Base-by-base conservation (phyloP, 768 basidiomycete genomes). In the Austroboletus eburneus region DNA sequence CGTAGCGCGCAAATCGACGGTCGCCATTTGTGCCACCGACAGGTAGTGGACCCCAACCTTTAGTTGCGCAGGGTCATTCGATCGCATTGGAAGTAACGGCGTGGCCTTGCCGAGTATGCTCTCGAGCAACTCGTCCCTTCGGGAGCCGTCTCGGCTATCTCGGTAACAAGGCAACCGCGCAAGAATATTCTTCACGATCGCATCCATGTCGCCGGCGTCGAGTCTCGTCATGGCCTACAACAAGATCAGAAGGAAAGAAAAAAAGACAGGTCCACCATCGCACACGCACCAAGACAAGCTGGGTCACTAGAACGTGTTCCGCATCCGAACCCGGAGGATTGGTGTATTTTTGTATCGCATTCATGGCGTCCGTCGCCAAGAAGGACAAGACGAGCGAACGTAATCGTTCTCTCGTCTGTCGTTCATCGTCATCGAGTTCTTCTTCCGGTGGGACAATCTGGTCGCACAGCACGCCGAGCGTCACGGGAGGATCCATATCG, bases 391-490 rank as follows among this genome's bases (percentile, higher is more conserved):
- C 85, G 20, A 85, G 70, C 2, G 70, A 69, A 47, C 81, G 73
- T 18, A 86, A 63, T 25, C 73, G 74, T 52, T 79, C 77, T 39
- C 83, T 74, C 38, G 78, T 78, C 16, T 60, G 67, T 58, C 70
- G 69, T 51, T 84, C 83, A 35, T 81, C 81, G 20, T 81, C 79
- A 42, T 83, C 80, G 56, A 70, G 52, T 12, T 69, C 59, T 22
- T 78, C 79, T 39, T 76, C 75, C 1, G 68, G 58, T 2, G 78
- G 77, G 3, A 74, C 59, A 29, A 85, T 68, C 58, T 87, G 85
- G 57, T 87, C 86, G 56, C 77, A 85, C 5, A 87, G 68, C 13
- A 87, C 85, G 30, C 78, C 74, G 6, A 87, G 67, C 2, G 83
- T 81, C 16, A 78, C 71, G 8, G 65, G 67, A 2, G 81, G 71